Evolutionary conservation across 179 eudicot species (phyloP), one percentile per base, ranked within the genome.

Genomic region (Spinacia oleracea): DNA sequence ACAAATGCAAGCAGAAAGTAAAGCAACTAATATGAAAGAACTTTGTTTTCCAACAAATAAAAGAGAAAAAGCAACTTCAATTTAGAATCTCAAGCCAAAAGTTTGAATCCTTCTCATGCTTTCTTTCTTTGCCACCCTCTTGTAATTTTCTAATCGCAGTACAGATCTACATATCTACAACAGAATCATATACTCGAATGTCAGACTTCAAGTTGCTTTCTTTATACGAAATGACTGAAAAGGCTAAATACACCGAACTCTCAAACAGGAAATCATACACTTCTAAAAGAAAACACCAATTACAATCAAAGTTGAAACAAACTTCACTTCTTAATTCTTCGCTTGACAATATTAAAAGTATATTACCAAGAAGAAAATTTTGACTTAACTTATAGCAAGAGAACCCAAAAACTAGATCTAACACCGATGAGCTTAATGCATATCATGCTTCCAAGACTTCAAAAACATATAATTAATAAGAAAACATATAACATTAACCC

Each of bases 111-210:
- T 72, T 69, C 35, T 6, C 43, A 9, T 45, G 4, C 51, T 73
- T 77, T 70, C 64, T 18, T 70, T 42, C 35, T 45, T 63, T 31
- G 50, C 79, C 67, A 53, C 42, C 10, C 25, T 5, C 5, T 18
- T 1, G 25, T 10, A 16, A 31, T 16, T 34, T 72, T 31, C 75
- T 29, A 18, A 32, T 70, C 38, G 77, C 77, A 71, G 50, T 58
- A 40, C 72, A 82, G 50, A 59, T 51, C 48, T 62, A 59, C 74
- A 72, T 5, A 72, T 6, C 12, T 50, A 35, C 50, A 51, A 15
- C 72, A 83, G 77, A 62, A 83, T 71, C 78, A 43, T 74, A 79
- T 83, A 43, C 82, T 68, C n/a, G 14, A 25, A 25, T 63, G 46
- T 79, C 80, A 75, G 50, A 71, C 6, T 5, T 55, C 62, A 29